Conservation (phyloP, 2,329 filamentous ascomycete species). For the Blumeria hordei region DNA sequence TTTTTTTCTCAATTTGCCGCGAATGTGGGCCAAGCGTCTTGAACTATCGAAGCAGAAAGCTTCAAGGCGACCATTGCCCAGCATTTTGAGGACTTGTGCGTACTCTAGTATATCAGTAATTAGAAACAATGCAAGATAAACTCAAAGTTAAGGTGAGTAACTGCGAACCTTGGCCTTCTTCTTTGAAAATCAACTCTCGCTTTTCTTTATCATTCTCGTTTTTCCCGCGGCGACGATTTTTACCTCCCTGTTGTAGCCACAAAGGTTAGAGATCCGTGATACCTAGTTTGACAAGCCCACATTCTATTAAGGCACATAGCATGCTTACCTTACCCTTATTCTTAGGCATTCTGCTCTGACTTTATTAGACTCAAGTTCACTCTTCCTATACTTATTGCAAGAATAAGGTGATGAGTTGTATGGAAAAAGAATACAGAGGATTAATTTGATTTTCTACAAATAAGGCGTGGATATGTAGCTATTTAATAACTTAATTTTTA, state of each 20-base stretch:
- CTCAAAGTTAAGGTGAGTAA: neutral
- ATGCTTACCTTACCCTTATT: slow-evolving; percentile 88
- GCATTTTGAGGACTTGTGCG: slow-evolving; percentile 82
- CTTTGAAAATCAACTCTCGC: slow-evolving; percentile 95
- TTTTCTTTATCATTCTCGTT: slow-evolving; percentile 99
- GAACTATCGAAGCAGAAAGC: slow-evolving; percentile 82
- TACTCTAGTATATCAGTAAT: slow-evolving; percentile 28
- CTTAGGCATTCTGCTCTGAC: slow-evolving; percentile 50
- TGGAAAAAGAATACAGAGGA: no score
- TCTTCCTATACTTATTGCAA: no score
- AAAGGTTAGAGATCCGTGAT: neutral
- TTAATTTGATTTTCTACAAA: no score
- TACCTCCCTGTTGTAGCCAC: slow-evolving; percentile 48
- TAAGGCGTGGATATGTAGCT: no score
- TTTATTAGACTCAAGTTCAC: no score
- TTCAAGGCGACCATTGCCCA: slow-evolving; percentile 83
- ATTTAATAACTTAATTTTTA: no score
- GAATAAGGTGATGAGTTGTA: no score
- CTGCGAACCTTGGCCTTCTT: slow-evolving; percentile 61
- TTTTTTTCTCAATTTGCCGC: slow-evolving; percentile 97
- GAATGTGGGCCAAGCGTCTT: slow-evolving; percentile 63
- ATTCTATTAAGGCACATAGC: neutral
- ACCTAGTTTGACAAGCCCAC: neutral
- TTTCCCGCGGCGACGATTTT: slow-evolving; percentile 96
- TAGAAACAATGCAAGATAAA: no score